Evolutionary conservation across 2,329 filamentous ascomycete genomes (phyloP).

Genomic region (Fusarium chaquense): DNA sequence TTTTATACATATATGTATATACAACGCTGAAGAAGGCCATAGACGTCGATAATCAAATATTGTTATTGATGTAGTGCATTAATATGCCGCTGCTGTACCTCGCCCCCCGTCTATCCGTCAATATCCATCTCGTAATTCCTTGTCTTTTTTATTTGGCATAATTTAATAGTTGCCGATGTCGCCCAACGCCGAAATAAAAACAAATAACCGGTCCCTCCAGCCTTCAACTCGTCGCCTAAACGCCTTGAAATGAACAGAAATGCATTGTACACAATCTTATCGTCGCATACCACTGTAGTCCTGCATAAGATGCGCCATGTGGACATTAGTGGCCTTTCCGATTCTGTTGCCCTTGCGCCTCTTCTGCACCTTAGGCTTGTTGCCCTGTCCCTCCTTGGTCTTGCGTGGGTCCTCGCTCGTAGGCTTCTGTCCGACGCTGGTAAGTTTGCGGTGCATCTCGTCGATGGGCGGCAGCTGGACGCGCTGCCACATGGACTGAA

Average conservation of each 20-base stretch:
- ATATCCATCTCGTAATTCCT: conserved; percentile 13
- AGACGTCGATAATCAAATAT: conserved; percentile 11
- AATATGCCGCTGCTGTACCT: conserved; percentile 27
- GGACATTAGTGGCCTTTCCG: conserved; percentile 87
- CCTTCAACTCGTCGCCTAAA: conserved; percentile 19
- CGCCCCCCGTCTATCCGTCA: conserved; percentile 21
- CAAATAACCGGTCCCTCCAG: conserved; percentile 5
- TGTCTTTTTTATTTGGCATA: conserved; percentile 26
- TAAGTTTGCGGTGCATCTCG: conserved; percentile 81
- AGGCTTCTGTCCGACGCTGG: conserved; percentile 83
- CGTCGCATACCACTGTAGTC: conserved; percentile 70
- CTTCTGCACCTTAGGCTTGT: conserved; percentile 78
- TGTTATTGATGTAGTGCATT: conserved; percentile 25
- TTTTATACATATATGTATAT: neutral
- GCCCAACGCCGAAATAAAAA: conserved; percentile 26
- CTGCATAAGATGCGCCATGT: conserved; percentile 86
- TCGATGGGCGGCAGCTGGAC: conserved; percentile 80
- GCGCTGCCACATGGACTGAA: conserved; percentile 84
- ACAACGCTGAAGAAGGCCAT: neutral
- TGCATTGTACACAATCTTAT: conserved; percentile 44
- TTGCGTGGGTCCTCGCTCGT: conserved; percentile 81
- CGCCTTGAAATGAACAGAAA: conserved; percentile 24
- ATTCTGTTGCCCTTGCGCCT: conserved; percentile 74
- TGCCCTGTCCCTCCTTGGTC: conserved; percentile 56
- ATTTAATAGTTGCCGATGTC: conserved; percentile 2